These are phyloP conservation scores for Phytopythium kandeliae DNA, from an alignment of 352 stramenopile genomes.

Conservation along the genomic window DNA sequence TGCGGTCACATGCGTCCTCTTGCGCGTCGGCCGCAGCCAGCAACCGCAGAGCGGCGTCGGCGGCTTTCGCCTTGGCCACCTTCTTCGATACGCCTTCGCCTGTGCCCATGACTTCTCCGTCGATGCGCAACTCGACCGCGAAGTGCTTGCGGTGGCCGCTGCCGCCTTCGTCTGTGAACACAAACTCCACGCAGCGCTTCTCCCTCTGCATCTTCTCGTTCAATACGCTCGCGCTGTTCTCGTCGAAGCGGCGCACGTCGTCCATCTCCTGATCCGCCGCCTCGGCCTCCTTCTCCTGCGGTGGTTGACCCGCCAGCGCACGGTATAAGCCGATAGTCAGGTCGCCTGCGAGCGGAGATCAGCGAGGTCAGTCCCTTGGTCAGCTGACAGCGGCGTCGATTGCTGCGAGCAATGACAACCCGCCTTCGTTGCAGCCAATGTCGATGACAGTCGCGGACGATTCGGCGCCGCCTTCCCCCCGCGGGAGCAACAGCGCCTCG, in stretches of 20 bases:
- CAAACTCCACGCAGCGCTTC: conserved; percentile 53
- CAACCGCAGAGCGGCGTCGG: conserved; percentile 28
- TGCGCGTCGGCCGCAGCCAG: conserved; percentile 11
- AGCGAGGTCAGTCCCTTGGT: not conserved
- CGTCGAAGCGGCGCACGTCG: conserved; percentile 45
- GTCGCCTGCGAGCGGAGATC: conserved; percentile 19
- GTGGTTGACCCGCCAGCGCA: conserved; percentile 25
- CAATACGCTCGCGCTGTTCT: conserved; percentile 48
- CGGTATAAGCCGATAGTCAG: conserved; percentile 68
- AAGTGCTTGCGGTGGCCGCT: conserved; percentile 57
- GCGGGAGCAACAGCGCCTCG: conserved; percentile 27
- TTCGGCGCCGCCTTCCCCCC: conserved; percentile 1
- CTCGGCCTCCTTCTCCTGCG: conserved; percentile 5
- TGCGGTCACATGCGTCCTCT: not conserved
- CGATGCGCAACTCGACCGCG: conserved; percentile 49
- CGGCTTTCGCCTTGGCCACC: conserved; percentile 74
- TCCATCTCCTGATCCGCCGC: conserved; percentile 9
- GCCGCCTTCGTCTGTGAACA: conserved; percentile 47
- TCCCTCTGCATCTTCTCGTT: conserved; percentile 68
- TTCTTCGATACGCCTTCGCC: conserved; percentile 77
- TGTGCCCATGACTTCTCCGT: conserved; percentile 34
- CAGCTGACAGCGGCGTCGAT: no score
- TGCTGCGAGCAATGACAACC: not conserved
- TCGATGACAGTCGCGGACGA: conserved; percentile 47
- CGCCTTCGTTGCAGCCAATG: conserved; percentile 81